These are phyloP conservation scores for Davidsoniella eucalypti DNA, from an alignment of 2,329 filamentous ascomycete species.

Conservation along the genomic window DNA sequence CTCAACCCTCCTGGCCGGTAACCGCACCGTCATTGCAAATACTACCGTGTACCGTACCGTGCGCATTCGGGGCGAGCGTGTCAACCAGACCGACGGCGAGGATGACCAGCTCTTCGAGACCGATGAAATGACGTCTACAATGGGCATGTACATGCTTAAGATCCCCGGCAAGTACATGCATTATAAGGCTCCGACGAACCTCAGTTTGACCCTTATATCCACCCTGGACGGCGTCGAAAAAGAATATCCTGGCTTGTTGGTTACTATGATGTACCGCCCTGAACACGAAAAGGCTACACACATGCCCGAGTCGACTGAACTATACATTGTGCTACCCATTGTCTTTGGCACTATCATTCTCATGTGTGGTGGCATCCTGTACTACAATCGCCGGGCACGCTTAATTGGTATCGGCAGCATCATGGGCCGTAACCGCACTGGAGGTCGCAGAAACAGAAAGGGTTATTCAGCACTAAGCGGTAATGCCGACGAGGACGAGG, in stretches of 20 bases:
- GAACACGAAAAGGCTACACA: constrained; percentile 19
- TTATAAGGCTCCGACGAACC: constrained; percentile 26
- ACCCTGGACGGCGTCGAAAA: constrained; percentile 20
- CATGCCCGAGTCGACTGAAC: constrained; percentile 23
- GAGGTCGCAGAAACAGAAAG: background rate
- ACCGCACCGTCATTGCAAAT: background rate
- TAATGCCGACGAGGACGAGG: constrained; percentile 8
- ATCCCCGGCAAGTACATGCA: constrained; percentile 24
- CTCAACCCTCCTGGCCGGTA: background rate
- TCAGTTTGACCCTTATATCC: constrained; percentile 30
- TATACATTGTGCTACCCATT: constrained; percentile 37
- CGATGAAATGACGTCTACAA: constrained; percentile 21
- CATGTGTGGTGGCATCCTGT: constrained; percentile 35
- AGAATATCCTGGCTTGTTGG: constrained; percentile 28
- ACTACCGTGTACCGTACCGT: constrained; percentile 12
- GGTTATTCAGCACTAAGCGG: constrained; percentile 12
- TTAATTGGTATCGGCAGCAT: constrained; percentile 34
- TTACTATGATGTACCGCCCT: constrained; percentile 20
- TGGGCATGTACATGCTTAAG: constrained; percentile 33
- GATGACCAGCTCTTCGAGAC: constrained; percentile 23
- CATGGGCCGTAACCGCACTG: constrained; percentile 28
- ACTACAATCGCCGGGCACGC: constrained; percentile 38
- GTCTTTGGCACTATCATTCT: constrained; percentile 31
- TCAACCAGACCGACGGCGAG: constrained; percentile 26
- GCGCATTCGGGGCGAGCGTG: constrained; percentile 20